Evolutionary conservation across 192 early-diverging fungal species (phyloP).

Genomic region (Rhizophagus sp.): DNA sequence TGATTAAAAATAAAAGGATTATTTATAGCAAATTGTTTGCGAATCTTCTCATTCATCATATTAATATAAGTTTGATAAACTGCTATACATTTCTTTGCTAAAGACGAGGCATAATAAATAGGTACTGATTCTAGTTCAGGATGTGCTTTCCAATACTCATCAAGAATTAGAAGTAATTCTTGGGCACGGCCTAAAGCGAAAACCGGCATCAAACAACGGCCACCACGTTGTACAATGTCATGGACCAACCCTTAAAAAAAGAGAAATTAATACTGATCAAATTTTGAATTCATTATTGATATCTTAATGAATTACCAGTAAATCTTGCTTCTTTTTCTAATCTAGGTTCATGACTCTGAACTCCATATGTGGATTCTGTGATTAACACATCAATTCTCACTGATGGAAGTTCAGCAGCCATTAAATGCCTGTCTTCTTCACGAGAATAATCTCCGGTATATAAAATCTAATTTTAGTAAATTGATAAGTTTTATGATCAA

Average conservation of each 20-base stretch:
- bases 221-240: constrained; percentile 81
- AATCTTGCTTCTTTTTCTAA: constrained; percentile 88
- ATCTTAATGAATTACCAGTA: constrained; percentile 52
- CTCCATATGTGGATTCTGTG: constrained; percentile 95
- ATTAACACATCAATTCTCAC: constrained; percentile 90
- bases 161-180: constrained; percentile 94
- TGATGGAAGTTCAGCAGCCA: constrained; percentile 91
- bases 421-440: constrained; percentile 98
- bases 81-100: constrained; percentile 97
- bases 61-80: constrained; percentile 97
- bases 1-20: constrained; percentile 98
- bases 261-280: background rate
- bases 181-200: constrained; percentile 98
- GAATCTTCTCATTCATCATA: constrained; percentile 96
- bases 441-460: constrained; percentile 99
- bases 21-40: constrained; percentile 78
- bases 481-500: background rate
- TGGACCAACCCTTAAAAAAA: constrained; percentile 61
- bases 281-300: background rate
- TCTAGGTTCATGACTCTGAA: constrained; percentile 95
- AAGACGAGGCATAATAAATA: constrained; percentile 90
- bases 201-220: constrained; percentile 93
- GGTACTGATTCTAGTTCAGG: constrained; percentile 88
- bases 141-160: constrained; percentile 95
- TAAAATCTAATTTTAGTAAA: constrained; percentile 53